Conservation (phyloP, 306 rosid genomes). For the Cicer arietinum region DNA sequence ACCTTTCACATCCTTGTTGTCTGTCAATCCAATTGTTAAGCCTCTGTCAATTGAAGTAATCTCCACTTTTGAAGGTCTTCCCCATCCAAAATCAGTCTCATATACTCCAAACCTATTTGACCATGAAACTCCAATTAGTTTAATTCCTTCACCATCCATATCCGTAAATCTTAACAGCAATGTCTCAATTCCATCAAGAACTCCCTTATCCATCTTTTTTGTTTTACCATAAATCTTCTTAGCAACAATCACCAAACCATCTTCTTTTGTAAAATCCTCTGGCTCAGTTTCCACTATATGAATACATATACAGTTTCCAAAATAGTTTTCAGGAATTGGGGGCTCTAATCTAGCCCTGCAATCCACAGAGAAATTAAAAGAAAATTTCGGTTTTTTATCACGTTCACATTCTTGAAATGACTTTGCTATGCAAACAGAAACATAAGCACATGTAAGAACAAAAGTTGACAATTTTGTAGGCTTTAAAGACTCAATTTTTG, state of each 20-base stretch:
- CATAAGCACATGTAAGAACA: conserved; percentile 43
- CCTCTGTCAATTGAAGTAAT: conserved; percentile 42
- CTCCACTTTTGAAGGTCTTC: conserved; percentile 59
- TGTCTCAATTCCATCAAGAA: neutral
- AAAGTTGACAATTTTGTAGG: conserved; percentile 48
- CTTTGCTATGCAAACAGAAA: conserved; percentile 39
- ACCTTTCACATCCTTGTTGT: conserved; percentile 41
- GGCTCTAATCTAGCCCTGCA: conserved; percentile 31
- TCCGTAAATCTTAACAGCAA: accelerated
- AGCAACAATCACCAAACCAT: conserved; percentile 20
- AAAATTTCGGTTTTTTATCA: neutral
- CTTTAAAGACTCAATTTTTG: neutral
- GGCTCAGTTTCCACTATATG: neutral
- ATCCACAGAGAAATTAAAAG: conserved; percentile 8
- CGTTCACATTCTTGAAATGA: neutral
- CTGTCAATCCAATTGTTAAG: conserved; percentile 45
- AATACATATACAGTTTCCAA: conserved; percentile 40
- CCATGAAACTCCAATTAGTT: conserved; percentile 45
- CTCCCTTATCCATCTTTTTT: neutral
- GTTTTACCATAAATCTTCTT: neutral
- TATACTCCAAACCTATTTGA: conserved; percentile 56
- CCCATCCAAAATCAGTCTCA: conserved; percentile 60
- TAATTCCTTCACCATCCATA: neutral
- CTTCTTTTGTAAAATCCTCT: conserved; percentile 3
- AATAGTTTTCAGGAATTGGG: conserved; percentile 35